Evolutionary conservation across 2,329 filamentous ascomycete genomes (phyloP).

Genomic region (Aspergillus pseudotamarii): DNA sequence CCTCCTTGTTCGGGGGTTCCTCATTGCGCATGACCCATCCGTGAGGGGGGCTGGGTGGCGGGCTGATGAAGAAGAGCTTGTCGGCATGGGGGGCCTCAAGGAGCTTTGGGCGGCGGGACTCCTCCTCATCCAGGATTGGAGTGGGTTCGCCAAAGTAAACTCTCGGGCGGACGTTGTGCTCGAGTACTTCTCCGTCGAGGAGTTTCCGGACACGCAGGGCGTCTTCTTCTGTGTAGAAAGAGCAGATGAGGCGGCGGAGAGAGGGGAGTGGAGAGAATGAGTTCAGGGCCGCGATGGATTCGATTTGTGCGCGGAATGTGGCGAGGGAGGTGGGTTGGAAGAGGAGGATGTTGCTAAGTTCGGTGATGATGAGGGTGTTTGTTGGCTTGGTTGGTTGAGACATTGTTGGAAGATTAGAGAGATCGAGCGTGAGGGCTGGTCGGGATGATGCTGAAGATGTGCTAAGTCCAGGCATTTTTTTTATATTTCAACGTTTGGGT

Average conservation of each 20-base stretch:
- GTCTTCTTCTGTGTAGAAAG: constrained; percentile 47
- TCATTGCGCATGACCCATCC: constrained; percentile 67
- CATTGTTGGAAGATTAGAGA: constrained; percentile 49
- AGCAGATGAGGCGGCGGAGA: constrained; percentile 54
- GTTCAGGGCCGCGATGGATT: constrained; percentile 47
- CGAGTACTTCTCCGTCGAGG: constrained; percentile 42
- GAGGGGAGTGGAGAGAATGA: constrained; percentile 56
- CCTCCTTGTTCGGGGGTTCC: constrained; percentile 67
- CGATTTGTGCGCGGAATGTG: constrained; percentile 47
- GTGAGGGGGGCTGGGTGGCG: constrained; percentile 65
- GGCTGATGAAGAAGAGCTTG: constrained; percentile 68
- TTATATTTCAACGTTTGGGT: constrained; percentile 2
- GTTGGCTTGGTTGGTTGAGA: constrained; percentile 49
- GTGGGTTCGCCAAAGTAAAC: constrained; percentile 59
- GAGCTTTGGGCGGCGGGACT: constrained; percentile 44
- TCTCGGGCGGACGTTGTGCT: constrained; percentile 38
- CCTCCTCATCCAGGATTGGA: constrained; percentile 43
- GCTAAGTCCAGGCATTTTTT: constrained; percentile 25
- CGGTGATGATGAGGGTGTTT: constrained; percentile 56
- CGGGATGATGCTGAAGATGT: constrained; percentile 25
- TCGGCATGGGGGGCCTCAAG: constrained; percentile 60
- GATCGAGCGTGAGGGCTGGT: constrained; percentile 48
- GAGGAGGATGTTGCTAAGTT: constrained; percentile 48
- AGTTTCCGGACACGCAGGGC: constrained; percentile 48
- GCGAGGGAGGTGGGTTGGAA: constrained; percentile 50